A percentile compares a stretch with the other conserved stretches of the same genome.
These are phyloP conservation scores for Trichoderma asperelloides DNA, from an alignment of 495 filamentous ascomycete genomes.

Conservation along the genomic window DNA sequence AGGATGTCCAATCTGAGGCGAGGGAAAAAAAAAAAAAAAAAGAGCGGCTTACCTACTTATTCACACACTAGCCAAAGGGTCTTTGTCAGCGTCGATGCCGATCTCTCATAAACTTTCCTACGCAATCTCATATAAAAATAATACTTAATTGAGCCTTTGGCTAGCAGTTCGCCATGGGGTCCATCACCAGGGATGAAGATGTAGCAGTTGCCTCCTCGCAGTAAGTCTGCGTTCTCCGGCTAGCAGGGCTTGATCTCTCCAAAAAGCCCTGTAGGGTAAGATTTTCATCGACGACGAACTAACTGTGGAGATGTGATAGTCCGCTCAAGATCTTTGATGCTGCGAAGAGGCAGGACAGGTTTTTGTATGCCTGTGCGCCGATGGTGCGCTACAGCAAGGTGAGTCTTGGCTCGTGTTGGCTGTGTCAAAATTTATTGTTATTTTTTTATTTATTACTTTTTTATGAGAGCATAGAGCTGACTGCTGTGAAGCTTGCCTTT, in stretches of 20 bases:
- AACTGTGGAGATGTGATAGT: slow-evolving; percentile 27
- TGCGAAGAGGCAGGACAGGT: slow-evolving; percentile 40
- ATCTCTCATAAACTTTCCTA: not conserved
- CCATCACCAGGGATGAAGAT: not conserved
- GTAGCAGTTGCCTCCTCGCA: not conserved
- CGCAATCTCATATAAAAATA: not conserved
- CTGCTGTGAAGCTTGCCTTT: slow-evolving; percentile 44
- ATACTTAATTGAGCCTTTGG: not conserved
- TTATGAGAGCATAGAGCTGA: not conserved
- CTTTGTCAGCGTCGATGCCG: no score
- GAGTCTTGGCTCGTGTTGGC: not conserved
- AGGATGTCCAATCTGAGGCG: not conserved
- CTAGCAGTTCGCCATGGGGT: not conserved
- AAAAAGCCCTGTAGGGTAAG: not conserved
- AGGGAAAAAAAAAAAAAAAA: not conserved
- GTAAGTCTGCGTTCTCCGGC: not conserved
- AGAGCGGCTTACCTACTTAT: not conserved
- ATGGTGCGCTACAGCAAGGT: slow-evolving; percentile 61
- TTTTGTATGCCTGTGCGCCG: slow-evolving; percentile 52
- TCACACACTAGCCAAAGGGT: not conserved
- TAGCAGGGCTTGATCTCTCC: not conserved
- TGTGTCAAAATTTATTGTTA: no score
- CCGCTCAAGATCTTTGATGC: slow-evolving; percentile 50
- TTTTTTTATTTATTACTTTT: no score
- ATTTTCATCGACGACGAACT: slow-evolving; percentile 11